Conservation (phyloP, 192 early-diverging fungal genomes). For the Entomortierella chlamydospora region DNA sequence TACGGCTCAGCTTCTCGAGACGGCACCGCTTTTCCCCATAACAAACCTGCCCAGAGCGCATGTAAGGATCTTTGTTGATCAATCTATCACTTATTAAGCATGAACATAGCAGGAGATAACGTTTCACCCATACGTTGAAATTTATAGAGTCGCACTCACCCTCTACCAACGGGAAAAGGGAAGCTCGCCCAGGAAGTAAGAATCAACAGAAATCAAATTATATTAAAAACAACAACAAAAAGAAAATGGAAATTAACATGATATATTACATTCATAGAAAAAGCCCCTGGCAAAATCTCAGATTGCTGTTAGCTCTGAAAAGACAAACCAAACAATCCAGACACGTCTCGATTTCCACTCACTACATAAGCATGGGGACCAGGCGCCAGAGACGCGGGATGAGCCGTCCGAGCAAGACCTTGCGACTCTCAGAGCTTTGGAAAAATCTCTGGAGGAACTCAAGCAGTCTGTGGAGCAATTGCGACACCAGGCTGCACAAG, state of each 20-base stretch:
- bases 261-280: conserved; percentile 3
- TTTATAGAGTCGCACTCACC: conserved; percentile 23
- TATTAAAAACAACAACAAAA: background rate
- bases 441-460: conserved; percentile 1
- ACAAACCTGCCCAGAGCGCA: conserved; percentile 34
- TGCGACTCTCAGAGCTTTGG: conserved; percentile 2
- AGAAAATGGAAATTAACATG: background rate
- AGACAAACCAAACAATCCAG: conserved; percentile 7
- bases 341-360: conserved; percentile 13
- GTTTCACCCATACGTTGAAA: background rate
- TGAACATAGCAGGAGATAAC: background rate
- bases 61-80: conserved; percentile 4
- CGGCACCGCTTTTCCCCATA: conserved; percentile 26
- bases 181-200: conserved; percentile 16
- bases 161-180: conserved; percentile 20
- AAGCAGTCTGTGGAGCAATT: conserved; percentile 21
- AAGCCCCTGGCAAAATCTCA: conserved; percentile 17
- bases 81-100: background rate
- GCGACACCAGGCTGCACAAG: background rate
- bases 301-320: conserved; percentile 2
- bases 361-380: background rate
- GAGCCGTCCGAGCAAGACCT: background rate
- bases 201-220: background rate
- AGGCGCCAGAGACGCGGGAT: background rate
- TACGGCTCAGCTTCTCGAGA: conserved; percentile 21